These are phyloP conservation scores for Paramecium tetraurelia DNA, from an alignment of 73 alveolate genomes.

Conservation along the genomic window DNA sequence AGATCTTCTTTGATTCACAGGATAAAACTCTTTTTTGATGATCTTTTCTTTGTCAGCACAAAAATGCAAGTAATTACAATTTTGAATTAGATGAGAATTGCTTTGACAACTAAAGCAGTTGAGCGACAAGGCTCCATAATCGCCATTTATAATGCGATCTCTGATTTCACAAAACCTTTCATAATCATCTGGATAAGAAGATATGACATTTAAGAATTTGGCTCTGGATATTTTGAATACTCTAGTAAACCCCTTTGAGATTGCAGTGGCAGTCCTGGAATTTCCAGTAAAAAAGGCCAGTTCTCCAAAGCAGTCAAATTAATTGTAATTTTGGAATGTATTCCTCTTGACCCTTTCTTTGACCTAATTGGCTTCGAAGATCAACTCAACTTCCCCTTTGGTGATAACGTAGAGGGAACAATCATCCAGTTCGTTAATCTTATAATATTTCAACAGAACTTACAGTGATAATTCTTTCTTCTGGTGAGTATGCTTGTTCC, in stretches of 20 bases:
- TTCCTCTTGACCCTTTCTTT: constrained; percentile 38
- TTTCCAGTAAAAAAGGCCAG: constrained; percentile 80
- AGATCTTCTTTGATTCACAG: not conserved
- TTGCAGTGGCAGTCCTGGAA: constrained; percentile 77
- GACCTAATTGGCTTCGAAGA: constrained; percentile 49
- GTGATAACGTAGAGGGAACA: constrained; percentile 71
- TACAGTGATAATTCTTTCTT: constrained; percentile 72
- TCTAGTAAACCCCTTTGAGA: constrained; percentile 76
- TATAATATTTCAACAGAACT: not conserved
- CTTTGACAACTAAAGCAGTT: constrained; percentile 77
- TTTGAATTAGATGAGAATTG: constrained; percentile 63
- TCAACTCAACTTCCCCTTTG: constrained; percentile 75
- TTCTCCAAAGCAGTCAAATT: constrained; percentile 80
- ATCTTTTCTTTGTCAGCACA: constrained; percentile 5
- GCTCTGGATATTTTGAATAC: constrained; percentile 64
- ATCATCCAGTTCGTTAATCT: constrained; percentile 66
- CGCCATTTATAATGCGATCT: constrained; percentile 53
- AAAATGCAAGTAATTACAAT: constrained; percentile 37
- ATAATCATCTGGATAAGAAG: constrained; percentile 67
- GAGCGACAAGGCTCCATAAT: constrained; percentile 38
- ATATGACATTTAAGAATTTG: constrained; percentile 40
- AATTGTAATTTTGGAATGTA: constrained; percentile 57
- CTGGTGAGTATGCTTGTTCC: constrained; percentile 73
- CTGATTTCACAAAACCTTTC: constrained; percentile 60
- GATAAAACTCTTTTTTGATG: not conserved